Evolutionary conservation across 225 moss, liverwort and hornwort genomes (phyloP), one percentile per base, ranked within the genome.

Genomic region (Asterella californica): DNA sequence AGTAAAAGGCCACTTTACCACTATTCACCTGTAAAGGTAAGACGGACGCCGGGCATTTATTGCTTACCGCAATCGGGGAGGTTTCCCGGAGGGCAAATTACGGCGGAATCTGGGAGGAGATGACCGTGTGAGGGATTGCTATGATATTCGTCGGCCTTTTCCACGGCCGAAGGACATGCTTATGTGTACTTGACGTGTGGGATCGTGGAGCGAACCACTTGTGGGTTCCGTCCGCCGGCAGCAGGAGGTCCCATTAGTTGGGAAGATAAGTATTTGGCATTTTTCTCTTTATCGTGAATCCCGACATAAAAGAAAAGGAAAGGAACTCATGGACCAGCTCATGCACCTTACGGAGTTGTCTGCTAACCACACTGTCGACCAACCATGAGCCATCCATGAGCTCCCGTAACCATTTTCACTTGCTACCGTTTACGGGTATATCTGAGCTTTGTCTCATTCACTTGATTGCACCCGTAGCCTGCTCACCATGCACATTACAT

Each of bases 201-300:
- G 70, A 70, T 70, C 70, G 70, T 70, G 70, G 70, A 70, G 70
- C 70, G 45, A 70, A 70, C 70, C 70, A 70, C 70, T 70, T 70
- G 70, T 70, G 36, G 5, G 70, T 70, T 10, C 70, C 42, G 42
- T 42, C 70, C 15, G 42, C 70, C 70, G 45, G 70, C 70, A 38
- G 70, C 70, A 70, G 70, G 37, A 70, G 70, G 45, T 70, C 70
- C 70, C 70, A 70, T 70, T 70, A 42, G 70, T 70, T 70, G 70
- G 70, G 70, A 70, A 33, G 70, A 70, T 70, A 38, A 8, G 70
- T 45, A 24, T 70, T 70, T 70, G 70, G 19, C 70, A 70, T 46
- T 70, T 70, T 70, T 70, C 45, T 70, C 22, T 24, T 70, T 37
- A 42, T 70, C 70, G 70, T 42, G 38, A 46, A 70, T 70, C 45